Evolutionary conservation across 2,329 filamentous ascomycete species (phyloP), one percentile per base, ranked within the genome.

Genomic region (Aspergillus calidoustus): DNA sequence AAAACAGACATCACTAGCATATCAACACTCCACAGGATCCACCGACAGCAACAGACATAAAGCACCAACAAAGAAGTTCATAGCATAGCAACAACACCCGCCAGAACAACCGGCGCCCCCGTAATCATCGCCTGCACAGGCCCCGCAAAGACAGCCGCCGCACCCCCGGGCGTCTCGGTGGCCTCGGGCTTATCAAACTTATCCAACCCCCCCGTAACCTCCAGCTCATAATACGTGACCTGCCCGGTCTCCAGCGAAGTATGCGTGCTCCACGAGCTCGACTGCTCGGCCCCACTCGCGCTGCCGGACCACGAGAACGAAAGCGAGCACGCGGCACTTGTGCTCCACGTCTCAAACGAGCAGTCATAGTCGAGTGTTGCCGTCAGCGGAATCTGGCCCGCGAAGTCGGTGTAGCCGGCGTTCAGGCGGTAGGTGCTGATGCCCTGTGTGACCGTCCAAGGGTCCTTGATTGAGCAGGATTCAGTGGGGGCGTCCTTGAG

Each of bases 401-500:
- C 13, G 2, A 52, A 34, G 2, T n/a, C 34, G 6, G 59, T 57
- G 28, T 61, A 61, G 4, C 19, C 28, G n/a, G 47, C 59, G 17
- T 23, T 47, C 17, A 46, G n/a, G 47, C n/a, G 31, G 28, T 44
- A 51, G 1, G 59, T 52, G 7, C 48, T 50, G 8, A 43, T 19
- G 3, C 59, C 53, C 31, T 61, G 53, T 3, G 52, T 51, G 41
- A 61, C 52, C 9, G 58, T 60, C 46, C 22, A 30, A 15, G 52
- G 52, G 46, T 60, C 17, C 0, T 56, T 41, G 34, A 60, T 60
- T 11, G 31, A 46, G 53, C 59, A 61, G 22, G 31, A 30, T 1
- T 30, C 11, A 7, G 58, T 51, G 4, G 46, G 23, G 11, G 59
- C 59, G 23, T 7, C 31, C 2, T 22, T 17, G 52, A 51, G 58